Base-by-base conservation (phyloP, 2,329 filamentous ascomycete genomes). In the Fonsecaea nubica region DNA sequence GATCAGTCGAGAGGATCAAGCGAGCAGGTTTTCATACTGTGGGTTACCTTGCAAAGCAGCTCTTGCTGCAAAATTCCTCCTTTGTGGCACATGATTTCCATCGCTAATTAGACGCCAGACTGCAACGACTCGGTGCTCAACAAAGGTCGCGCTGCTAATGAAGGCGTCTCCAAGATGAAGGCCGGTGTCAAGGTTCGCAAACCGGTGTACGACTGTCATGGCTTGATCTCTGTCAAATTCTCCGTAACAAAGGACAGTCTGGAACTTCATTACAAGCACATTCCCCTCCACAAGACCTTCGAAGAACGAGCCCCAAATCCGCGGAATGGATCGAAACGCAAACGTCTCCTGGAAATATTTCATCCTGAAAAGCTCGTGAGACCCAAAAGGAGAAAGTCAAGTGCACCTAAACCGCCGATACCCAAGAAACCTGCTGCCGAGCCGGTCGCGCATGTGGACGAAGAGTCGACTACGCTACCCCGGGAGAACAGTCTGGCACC, bases 111-210 rank as follows among this genome's bases (percentile, higher is more conserved):
- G 3, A 50, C 45, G 18, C 45, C 21, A 50, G 45, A 50, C 40
- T 73, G 71, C 65, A 72, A 72, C 36, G 71, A 73, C 45, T 72
- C 70, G 3, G 61, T 63, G 4, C 52, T 72, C 54, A 73, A 73
- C 59, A 72, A 71, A 57, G 68, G 70, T 8, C 62, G 71, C 50
- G 70, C 71, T 33, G 71, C 70, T 38, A 72, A 71, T 30, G 70
- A 68, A 52, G 70, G 70, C 3, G 58, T 54, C 1, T 42, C 62
- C 12, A 72, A 63, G 58, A 52, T 65, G 25, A 62, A 56, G 40
- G 32, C 54, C 36, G 65, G 66, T 38, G 68, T 69, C 32, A 67
- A 68, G 50, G 59, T 64, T 45, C 62, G 61, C 50, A 73, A 73
- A 61, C 68, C 64, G 8, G 68, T 72, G 32, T 73, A 66, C 45